Evolutionary conservation across 208 protist species (phyloP).

Genomic region (Entamoeba histolytica): DNA sequence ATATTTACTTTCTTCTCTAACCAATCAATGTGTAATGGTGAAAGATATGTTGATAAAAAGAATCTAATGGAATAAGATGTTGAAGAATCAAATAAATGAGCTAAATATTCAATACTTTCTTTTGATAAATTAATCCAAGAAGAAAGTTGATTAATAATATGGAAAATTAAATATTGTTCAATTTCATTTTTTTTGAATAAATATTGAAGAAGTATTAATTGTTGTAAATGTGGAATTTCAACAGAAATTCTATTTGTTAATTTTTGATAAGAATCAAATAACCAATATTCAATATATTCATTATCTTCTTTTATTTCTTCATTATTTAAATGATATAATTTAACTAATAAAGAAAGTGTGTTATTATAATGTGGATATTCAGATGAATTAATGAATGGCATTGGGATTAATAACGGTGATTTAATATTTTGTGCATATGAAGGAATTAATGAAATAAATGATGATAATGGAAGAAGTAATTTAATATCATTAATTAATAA

Average conservation of each 20-base stretch:
- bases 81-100: not conserved
- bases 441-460: too few relatives aligned
- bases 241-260: not conserved
- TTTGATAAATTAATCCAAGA: not conserved
- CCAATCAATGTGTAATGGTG: not conserved
- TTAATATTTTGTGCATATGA: not conserved
- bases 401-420: not conserved
- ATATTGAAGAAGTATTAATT: not conserved
- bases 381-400: not conserved
- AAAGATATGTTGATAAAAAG: not conserved
- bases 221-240: not conserved
- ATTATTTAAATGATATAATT: not conserved
- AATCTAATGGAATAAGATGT: not conserved
- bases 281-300: not conserved
- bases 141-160: not conserved
- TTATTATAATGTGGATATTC: not conserved
- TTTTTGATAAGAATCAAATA: not conserved
- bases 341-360: not conserved
- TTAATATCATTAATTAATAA: too few relatives aligned
- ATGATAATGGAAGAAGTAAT: too few relatives aligned
- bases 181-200: not conserved
- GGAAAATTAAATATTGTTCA: not conserved
- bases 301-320: not conserved
- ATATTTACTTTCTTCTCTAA: not conserved
- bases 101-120: not conserved